Evolutionary conservation across 2,329 filamentous ascomycete species (phyloP).

Genomic region (Bisporella sp.): DNA sequence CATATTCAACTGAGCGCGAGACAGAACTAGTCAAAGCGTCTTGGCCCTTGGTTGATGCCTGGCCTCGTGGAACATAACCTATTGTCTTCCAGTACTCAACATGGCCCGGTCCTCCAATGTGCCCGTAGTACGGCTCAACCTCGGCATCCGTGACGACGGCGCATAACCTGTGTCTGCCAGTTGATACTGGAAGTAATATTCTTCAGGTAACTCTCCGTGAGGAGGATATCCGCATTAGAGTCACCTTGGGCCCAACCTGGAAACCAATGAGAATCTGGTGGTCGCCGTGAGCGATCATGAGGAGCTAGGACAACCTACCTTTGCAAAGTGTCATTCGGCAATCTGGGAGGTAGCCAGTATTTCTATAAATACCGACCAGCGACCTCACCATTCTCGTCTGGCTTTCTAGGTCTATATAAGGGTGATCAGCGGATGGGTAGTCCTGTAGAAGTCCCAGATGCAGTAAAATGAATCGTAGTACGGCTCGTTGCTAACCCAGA

Average conservation of each 20-base stretch:
- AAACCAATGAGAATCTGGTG: too few relatives aligned
- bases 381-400: constrained; percentile 63
- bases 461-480: constrained; percentile 65
- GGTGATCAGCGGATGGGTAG: constrained; percentile 60
- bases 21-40: neutral
- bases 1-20: neutral
- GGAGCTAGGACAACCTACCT: neutral
- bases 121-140: neutral
- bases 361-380: constrained; percentile 62
- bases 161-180: neutral
- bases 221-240: constrained; percentile 64
- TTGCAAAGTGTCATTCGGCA: constrained; percentile 62
- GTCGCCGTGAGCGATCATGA: too few relatives aligned
- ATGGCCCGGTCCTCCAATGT: neutral
- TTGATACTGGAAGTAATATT: constrained; percentile 36
- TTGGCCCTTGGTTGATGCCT: neutral
- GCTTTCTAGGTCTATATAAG: constrained; percentile 56
- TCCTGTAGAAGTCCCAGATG: constrained; percentile 66
- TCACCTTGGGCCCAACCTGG: constrained; percentile 59
- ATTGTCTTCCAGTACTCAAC: neutral
- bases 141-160: neutral
- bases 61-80: neutral
- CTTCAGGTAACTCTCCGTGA: constrained; percentile 63
- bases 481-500: constrained; percentile 58
- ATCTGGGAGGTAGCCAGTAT: constrained; percentile 39